Conservation (phyloP, 2,329 filamentous ascomycete species). For the Zymoseptoria brevis region DNA sequence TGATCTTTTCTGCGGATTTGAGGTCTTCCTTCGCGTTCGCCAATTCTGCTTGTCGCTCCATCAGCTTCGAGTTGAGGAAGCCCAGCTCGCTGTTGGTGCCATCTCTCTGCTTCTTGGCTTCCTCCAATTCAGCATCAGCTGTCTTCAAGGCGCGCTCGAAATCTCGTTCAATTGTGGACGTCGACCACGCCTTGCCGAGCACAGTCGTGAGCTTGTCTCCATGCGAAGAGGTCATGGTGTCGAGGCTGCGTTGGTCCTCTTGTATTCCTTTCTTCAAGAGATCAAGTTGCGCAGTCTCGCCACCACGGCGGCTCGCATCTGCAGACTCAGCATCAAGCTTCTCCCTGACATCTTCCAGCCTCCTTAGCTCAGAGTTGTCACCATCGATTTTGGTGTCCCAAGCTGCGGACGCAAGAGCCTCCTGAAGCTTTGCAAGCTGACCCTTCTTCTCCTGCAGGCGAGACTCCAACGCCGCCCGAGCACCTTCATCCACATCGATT, state of each 20-base stretch:
- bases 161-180: slow-evolving; percentile 59
- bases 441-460: slow-evolving; percentile 62
- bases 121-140: slow-evolving; percentile 51
- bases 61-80: slow-evolving; percentile 66
- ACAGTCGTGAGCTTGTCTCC: slow-evolving; percentile 58
- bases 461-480: slow-evolving; percentile 66
- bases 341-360: slow-evolving; percentile 63
- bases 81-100: slow-evolving; percentile 63
- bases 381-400: slow-evolving; percentile 65
- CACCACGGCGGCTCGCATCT: slow-evolving; percentile 71
- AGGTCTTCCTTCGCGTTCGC: slow-evolving; percentile 57
- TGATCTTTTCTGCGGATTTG: slow-evolving; percentile 44
- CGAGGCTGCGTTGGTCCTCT: slow-evolving; percentile 64
- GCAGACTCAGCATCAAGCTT: slow-evolving; percentile 72
- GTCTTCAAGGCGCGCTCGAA: slow-evolving; percentile 58
- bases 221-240: slow-evolving; percentile 71
- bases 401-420: slow-evolving; percentile 54
- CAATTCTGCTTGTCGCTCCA: slow-evolving; percentile 55
- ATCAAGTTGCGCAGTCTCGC: slow-evolving; percentile 76
- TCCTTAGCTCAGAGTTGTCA: slow-evolving; percentile 56
- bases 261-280: slow-evolving; percentile 72
- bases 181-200: slow-evolving; percentile 60
- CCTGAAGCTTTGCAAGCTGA: slow-evolving; percentile 53
- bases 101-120: slow-evolving; percentile 64
- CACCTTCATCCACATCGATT: slow-evolving; percentile 81